Percentiles rank a stretch among this genome's conserved stretches.
phyloP scores from a whole-genome alignment of 208 protist species.

The Crithidia acanthocephali region DNA sequence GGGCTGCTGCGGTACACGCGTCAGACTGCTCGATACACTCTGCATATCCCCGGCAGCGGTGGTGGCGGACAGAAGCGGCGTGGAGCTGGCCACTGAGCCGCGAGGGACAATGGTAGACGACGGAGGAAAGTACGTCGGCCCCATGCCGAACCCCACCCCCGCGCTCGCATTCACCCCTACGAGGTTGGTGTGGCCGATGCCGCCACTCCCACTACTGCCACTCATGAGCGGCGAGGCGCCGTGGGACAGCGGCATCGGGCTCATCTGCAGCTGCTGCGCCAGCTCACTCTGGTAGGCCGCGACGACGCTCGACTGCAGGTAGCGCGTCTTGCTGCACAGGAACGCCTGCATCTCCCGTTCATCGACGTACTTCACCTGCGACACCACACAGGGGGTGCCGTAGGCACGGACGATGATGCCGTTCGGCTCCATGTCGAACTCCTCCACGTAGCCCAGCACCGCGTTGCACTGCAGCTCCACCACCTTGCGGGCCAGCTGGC shows the following conservation, averaged over 20 bases:
- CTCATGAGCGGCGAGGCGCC: slow-evolving; percentile 7
- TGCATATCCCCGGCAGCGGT: background rate
- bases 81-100: background rate
- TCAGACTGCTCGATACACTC: background rate
- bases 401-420: slow-evolving; percentile 92
- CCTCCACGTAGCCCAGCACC: slow-evolving; percentile 89
- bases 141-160: background rate
- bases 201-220: background rate
- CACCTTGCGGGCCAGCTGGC: slow-evolving; percentile 89
- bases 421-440: slow-evolving; percentile 90
- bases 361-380: slow-evolving; percentile 66
- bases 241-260: background rate
- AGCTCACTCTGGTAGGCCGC: slow-evolving; percentile 12
- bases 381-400: slow-evolving; percentile 91
- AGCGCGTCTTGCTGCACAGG: slow-evolving; percentile 20
- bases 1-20: background rate
- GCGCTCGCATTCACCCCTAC: background rate
- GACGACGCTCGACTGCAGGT: slow-evolving; percentile 21
- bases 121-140: slow-evolving; percentile 7
- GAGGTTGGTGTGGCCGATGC: too few species aligned
- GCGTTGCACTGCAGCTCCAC: slow-evolving; percentile 91
- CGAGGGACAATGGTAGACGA: background rate
- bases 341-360: slow-evolving; percentile 36
- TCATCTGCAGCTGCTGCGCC: slow-evolving; percentile 20
- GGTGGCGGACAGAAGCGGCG: background rate